These are phyloP conservation scores for Discostella stelligeroides DNA, from an alignment of 108 stramenopile genomes.

Conservation along the genomic window DNA sequence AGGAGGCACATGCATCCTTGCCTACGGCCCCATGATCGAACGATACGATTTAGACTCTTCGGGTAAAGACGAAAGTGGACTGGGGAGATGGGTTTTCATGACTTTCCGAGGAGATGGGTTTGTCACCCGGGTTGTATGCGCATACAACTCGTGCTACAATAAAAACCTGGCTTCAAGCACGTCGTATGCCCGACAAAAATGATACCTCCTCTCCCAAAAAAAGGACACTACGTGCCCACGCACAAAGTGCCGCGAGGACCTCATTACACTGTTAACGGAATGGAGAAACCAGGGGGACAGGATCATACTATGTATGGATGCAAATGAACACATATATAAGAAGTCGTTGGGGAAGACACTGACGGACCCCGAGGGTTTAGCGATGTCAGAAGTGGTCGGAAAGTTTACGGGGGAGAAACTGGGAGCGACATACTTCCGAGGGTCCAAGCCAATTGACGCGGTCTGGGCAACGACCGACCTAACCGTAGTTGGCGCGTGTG, in stretches of 20 bases:
- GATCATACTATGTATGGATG: no score
- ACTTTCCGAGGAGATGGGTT: neutral
- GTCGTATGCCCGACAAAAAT: no score
- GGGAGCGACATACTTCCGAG: neutral
- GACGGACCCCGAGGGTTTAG: neutral
- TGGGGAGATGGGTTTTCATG: neutral
- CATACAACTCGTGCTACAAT: slow-evolving; percentile 7
- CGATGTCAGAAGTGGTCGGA: neutral
- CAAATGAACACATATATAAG: neutral
- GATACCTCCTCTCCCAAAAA: no score
- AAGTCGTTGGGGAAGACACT: neutral
- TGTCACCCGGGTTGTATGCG: slow-evolving; percentile 6
- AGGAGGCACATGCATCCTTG: neutral
- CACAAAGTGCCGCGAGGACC: neutral
- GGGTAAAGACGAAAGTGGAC: no score
- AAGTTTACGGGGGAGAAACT: neutral
- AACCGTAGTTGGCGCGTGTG: neutral
- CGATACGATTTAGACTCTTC: no score
- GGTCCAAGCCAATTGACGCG: neutral
- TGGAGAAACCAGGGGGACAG: slow-evolving; percentile 6
- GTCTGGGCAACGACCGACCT: slow-evolving; percentile 12
- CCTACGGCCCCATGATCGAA: no score
- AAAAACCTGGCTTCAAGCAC: neutral
- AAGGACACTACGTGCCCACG: slow-evolving; percentile 1
- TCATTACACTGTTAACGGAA: neutral